Evolutionary conservation across 768 basidiomycete genomes (phyloP).

Genomic region (Hygrophoropsis aurantiaca): DNA sequence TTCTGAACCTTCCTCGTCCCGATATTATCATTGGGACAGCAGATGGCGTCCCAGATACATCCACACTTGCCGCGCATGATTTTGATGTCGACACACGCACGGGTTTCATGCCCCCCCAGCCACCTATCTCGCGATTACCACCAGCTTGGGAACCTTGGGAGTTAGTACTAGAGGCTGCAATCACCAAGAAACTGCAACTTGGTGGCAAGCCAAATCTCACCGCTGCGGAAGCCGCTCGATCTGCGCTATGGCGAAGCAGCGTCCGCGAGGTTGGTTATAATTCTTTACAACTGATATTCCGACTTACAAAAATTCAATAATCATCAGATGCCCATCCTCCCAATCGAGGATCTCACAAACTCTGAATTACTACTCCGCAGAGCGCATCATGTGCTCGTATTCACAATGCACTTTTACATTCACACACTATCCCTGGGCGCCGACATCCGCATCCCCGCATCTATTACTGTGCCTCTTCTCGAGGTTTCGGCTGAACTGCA

Average conservation of each 20-base stretch:
- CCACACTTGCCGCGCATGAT: conserved; percentile 77
- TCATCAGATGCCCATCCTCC: conserved; percentile 60
- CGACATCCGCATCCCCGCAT: conserved; percentile 62
- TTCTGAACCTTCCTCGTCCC: conserved; percentile 34
- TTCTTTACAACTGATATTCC: not conserved
- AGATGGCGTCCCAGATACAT: conserved; percentile 41
- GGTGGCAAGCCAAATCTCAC: conserved; percentile 44
- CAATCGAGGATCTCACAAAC: conserved; percentile 41
- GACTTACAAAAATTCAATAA: conserved; percentile 4
- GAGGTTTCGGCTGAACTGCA: conserved; percentile 68
- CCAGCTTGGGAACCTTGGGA: conserved; percentile 75
- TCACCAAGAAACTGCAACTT: conserved; percentile 50
- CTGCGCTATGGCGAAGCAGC: conserved; percentile 51
- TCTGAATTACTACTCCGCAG: conserved; percentile 63
- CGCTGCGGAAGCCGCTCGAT: conserved; percentile 36
- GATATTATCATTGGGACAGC: conserved; percentile 21
- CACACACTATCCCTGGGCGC: conserved; percentile 56
- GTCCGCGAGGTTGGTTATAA: conserved; percentile 47
- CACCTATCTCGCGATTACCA: conserved; percentile 66
- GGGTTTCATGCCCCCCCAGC: conserved; percentile 86
- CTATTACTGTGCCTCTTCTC: conserved; percentile 74
- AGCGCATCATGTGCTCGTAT: conserved; percentile 72
- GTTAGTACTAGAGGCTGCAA: conserved; percentile 49
- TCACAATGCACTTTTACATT: conserved; percentile 76
- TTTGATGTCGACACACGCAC: conserved; percentile 92